Base-by-base conservation (phyloP, 1,139 yeast species). In the Candida labiduridarum region DNA sequence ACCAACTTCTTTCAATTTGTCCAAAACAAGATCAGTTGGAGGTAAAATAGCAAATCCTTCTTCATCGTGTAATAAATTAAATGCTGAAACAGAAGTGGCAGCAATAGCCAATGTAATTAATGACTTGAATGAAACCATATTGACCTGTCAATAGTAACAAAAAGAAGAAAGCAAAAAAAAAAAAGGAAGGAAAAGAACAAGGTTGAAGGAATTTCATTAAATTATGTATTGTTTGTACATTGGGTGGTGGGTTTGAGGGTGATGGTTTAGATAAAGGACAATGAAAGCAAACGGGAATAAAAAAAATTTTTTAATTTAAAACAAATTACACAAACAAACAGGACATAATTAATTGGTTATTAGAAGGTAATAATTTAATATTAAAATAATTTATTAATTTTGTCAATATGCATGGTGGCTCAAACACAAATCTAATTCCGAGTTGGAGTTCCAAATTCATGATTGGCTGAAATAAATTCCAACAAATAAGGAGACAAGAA, bases 1-100 rank as follows among this genome's bases (percentile, higher is more conserved):
- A 19, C 52, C 55, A 31, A 44, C 48, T 27, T 49, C 45, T 44
- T 51, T 48, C 27, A 56, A 54, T 41, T 52, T 51, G 15, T 51
- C 44, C 19, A 56, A 49, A 25, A 56, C 59, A 33, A 51, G 46
- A n/a, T 55, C 53, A 11, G 59, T 56, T 31, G 59, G 59, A 15
- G 59, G 59, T 49, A 56, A 55, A 27, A 56, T 50, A 2, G 58
- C 55, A 41, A 29, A 55, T n/a, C 59, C 59, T 30, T 48, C 47
- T 30, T 45, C 39, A 44, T 56, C 59, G 27, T 51, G 50, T 34
- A 56, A 49, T 35, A 56, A 52, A 31, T 46, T 44, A 38, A 56
- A 55, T 10, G 54, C 45, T 7, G 48, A 42, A 12, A 45, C 53
- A 12, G 55, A 44, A 11, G 47, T 39, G 11, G 47, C 39, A n/a